phyloP scores from a whole-genome alignment of 805 yeast genomes.

The Jamesozyma lodderae region DNA sequence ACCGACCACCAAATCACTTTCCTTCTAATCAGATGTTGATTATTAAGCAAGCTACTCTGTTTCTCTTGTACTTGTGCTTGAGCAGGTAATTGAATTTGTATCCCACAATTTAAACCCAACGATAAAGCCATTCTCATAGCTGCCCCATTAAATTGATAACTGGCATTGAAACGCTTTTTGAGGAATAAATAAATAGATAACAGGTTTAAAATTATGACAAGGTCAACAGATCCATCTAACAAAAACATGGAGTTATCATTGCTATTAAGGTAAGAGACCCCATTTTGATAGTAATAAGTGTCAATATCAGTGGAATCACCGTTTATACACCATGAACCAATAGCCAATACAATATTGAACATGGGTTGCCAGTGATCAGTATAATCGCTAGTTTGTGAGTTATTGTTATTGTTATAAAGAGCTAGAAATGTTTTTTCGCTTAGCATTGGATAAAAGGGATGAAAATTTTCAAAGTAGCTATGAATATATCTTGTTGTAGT shows the following conservation, averaged over 20 bases:
- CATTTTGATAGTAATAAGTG: constrained; percentile 46
- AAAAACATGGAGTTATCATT: constrained; percentile 28
- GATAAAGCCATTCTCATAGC: constrained; percentile 61
- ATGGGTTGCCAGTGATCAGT: constrained; percentile 43
- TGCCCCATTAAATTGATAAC: constrained; percentile 59
- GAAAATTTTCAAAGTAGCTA: constrained; percentile 50
- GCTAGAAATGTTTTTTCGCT: constrained; percentile 45
- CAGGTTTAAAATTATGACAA: constrained; percentile 44
- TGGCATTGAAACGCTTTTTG: constrained; percentile 57
- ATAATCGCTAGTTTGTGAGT: background rate
- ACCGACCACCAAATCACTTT: constrained; percentile 64
- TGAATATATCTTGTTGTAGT: constrained; percentile 31
- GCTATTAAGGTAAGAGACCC: constrained; percentile 30
- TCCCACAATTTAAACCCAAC: constrained; percentile 37
- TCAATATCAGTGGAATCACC: constrained; percentile 46
- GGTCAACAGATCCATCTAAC: constrained; percentile 50
- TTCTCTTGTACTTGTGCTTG: background rate
- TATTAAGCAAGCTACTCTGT: constrained; percentile 4
- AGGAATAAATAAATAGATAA: constrained; percentile 55
- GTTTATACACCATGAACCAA: constrained; percentile 62
- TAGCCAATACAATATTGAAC: constrained; percentile 47
- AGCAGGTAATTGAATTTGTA: constrained; percentile 37
- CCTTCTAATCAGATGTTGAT: constrained; percentile 33
- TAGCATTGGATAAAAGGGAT: constrained; percentile 52
- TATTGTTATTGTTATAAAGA: constrained; percentile 31